phyloP scores from a whole-genome alignment of 2,329 filamentous ascomycete species.

The Neonectria neomacrospora region DNA sequence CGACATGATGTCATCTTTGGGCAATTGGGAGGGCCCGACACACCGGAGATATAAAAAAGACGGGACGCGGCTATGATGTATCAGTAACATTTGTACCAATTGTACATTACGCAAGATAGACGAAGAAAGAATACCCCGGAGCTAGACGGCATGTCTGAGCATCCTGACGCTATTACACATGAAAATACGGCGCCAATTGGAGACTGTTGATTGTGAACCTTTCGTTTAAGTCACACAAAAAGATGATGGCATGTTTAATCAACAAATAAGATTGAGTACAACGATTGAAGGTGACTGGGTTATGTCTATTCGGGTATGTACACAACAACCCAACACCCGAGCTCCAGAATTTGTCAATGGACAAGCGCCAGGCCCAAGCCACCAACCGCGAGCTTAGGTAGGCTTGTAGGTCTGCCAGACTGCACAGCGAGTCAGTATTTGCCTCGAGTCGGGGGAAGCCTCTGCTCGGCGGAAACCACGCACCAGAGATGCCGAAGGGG shows the following conservation, averaged over 20 bases:
- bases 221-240: not conserved
- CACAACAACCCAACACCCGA: slow-evolving; percentile 43
- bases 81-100: slow-evolving; percentile 37
- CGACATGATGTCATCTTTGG: slow-evolving; percentile 45
- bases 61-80: slow-evolving; percentile 45
- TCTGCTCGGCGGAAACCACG: slow-evolving; percentile 50
- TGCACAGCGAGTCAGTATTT: slow-evolving; percentile 46
- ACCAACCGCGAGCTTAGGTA: slow-evolving; percentile 45
- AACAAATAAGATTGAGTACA: slow-evolving; percentile 44
- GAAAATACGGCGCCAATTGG: slow-evolving; percentile 3
- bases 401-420: slow-evolving; percentile 61
- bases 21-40: slow-evolving; percentile 40
- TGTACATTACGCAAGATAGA: slow-evolving; percentile 35
- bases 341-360: slow-evolving; percentile 36
- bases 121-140: slow-evolving; percentile 38
- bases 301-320: slow-evolving; percentile 51
- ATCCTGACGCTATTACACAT: slow-evolving; percentile 5
- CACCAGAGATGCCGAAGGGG: slow-evolving; percentile 73
- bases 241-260: not conserved
- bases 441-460: slow-evolving; percentile 14
- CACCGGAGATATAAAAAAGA: slow-evolving; percentile 44
- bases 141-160: slow-evolving; percentile 31
- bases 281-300: slow-evolving; percentile 42
- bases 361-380: slow-evolving; percentile 28
- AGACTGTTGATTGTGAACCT: not conserved